Evolutionary conservation across 2,329 filamentous ascomycete species (phyloP).

Genomic region (Gyromitra esculenta): DNA sequence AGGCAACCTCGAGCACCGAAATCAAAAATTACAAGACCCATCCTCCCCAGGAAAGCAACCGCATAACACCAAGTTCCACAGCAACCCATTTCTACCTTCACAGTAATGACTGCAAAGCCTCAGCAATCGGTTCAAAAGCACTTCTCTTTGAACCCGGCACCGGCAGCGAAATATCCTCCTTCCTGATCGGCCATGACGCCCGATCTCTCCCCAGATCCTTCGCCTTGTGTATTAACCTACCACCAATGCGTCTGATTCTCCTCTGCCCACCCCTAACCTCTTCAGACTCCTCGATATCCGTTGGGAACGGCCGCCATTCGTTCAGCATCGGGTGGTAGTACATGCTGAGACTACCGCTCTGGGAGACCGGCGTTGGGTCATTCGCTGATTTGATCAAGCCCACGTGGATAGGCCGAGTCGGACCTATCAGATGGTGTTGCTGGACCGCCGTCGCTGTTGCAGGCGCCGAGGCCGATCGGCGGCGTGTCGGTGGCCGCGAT

Average conservation of each 20-base stretch:
- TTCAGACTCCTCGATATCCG: neutral
- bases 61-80: neutral
- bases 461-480: neutral
- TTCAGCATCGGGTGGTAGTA: slow-evolving; percentile 28
- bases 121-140: slow-evolving; percentile 19
- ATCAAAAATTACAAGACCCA: neutral
- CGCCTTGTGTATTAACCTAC: slow-evolving; percentile 8
- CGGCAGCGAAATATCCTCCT: slow-evolving; percentile 28
- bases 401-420: neutral
- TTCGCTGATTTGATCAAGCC: slow-evolving; percentile 1
- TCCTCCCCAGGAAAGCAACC: neutral
- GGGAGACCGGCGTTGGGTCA: neutral
- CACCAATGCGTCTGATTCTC: slow-evolving; percentile 7
- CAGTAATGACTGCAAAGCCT: neutral
- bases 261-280: neutral
- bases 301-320: slow-evolving; percentile 35
- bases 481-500: neutral
- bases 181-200: neutral
- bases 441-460: neutral
- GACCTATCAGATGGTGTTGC: slow-evolving; percentile 1
- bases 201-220: neutral
- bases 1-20: neutral
- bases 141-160: slow-evolving; percentile 27
- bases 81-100: neutral
- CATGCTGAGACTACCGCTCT: neutral